Conservation (phyloP, 2,329 filamentous ascomycete genomes). For the Alternaria angustiovoidea region DNA sequence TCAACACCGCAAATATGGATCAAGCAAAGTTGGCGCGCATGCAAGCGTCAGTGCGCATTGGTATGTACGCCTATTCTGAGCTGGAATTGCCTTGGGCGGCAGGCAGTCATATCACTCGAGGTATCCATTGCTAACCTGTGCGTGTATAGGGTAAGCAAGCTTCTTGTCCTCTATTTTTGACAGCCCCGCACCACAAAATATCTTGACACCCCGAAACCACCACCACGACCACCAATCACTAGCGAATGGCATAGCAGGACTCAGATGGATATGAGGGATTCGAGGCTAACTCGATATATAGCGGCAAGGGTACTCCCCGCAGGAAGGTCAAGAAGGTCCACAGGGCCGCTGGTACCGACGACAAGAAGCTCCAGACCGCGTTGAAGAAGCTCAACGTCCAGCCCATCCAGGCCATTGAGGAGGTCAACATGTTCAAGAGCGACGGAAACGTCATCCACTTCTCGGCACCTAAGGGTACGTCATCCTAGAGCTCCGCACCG, state of each 20-base stretch:
- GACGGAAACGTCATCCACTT: constrained; percentile 99
- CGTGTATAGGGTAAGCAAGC: constrained; percentile 44
- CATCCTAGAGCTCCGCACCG: not conserved
- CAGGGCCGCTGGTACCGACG: constrained; percentile 89
- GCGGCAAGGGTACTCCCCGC: constrained; percentile 97
- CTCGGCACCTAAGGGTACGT: constrained; percentile 91
- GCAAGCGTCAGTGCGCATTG: constrained; percentile 55
- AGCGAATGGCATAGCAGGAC: not conserved
- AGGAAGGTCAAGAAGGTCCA: constrained; percentile 98
- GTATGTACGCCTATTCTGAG: constrained; percentile 41
- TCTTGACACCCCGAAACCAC: constrained; percentile 11
- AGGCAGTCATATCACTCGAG: constrained; percentile 17
- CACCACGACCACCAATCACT: constrained; percentile 3
- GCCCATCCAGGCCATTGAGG: constrained; percentile 99
- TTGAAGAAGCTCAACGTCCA: constrained; percentile 99
- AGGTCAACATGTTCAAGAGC: constrained; percentile 99
- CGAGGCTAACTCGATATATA: constrained; percentile 50
- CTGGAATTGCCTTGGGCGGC: not conserved
- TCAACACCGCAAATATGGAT: constrained; percentile 54
- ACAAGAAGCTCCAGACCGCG: constrained; percentile 98
- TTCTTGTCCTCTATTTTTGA: constrained; percentile 25
- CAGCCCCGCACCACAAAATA: constrained; percentile 27
- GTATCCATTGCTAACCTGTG: constrained; percentile 31
- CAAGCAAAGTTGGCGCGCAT: constrained; percentile 56
- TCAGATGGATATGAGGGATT: constrained; percentile 3